Evolutionary conservation across 2,329 filamentous ascomycete species (phyloP).

Genomic region (Hyphodiscus sp.): DNA sequence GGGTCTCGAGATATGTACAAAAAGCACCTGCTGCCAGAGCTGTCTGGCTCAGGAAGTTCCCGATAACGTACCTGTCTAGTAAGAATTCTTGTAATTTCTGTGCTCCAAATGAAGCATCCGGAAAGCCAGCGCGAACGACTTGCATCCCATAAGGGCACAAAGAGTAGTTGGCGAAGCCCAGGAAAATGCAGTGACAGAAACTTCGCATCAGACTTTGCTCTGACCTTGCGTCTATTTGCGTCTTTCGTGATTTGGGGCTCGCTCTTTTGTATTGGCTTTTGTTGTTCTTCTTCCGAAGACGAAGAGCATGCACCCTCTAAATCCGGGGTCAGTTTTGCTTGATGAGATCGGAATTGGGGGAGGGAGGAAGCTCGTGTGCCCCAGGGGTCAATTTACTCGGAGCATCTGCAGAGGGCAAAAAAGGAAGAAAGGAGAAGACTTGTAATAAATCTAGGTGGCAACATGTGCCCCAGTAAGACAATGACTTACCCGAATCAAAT

Average conservation of each 20-base stretch:
- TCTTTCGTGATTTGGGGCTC: slow-evolving; percentile 7
- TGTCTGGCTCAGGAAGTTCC: no score
- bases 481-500: slow-evolving; percentile 32
- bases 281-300: slow-evolving; percentile 37
- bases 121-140: slow-evolving; percentile 42
- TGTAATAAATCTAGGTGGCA: no score
- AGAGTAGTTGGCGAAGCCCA: slow-evolving; percentile 39
- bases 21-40: no score
- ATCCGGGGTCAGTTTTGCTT: no score
- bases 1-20: no score
- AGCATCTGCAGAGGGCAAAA: no score
- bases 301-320: slow-evolving; percentile 34
- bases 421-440: no score
- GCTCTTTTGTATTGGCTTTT: neutral
- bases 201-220: slow-evolving; percentile 25
- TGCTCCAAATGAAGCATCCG: slow-evolving; percentile 41
- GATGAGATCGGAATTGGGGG: no score
- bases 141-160: slow-evolving; percentile 45
- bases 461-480: no score
- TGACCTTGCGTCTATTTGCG: slow-evolving; percentile 6
- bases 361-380: no score
- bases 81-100: slow-evolving; percentile 29
- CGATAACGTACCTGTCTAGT: no score
- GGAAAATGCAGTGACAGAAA: slow-evolving; percentile 36
- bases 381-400: no score